phyloP scores from a whole-genome alignment of 768 basidiomycete genomes.

The Mycena galopus region DNA sequence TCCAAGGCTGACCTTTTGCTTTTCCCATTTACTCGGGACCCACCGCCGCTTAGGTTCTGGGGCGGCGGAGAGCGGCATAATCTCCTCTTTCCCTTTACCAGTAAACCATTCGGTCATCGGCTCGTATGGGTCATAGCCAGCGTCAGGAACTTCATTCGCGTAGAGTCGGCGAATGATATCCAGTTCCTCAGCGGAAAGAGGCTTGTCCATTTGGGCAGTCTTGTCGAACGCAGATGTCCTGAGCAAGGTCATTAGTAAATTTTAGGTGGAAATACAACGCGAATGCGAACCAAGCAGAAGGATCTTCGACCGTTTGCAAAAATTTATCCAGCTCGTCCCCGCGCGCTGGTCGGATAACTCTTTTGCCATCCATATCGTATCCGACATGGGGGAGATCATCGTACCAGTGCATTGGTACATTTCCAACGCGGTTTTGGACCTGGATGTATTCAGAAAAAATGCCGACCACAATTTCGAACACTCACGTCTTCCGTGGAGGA shows the following conservation, averaged over 20 bases:
- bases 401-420: slow-evolving; percentile 98
- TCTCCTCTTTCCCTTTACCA: slow-evolving; percentile 92
- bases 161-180: slow-evolving; percentile 96
- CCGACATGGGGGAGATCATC: slow-evolving; percentile 99
- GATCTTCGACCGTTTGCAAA: slow-evolving; percentile 92
- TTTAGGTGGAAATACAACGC: background rate
- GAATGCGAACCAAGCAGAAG: slow-evolving; percentile 80
- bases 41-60: slow-evolving; percentile 97
- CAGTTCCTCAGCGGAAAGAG: slow-evolving; percentile 89
- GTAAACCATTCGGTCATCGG: slow-evolving; percentile 98
- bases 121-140: slow-evolving; percentile 91
- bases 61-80: slow-evolving; percentile 92
- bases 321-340: slow-evolving; percentile 99
- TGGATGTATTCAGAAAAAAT: slow-evolving; percentile 48
- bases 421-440: slow-evolving; percentile 95
- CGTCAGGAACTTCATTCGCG: slow-evolving; percentile 91
- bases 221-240: slow-evolving; percentile 97
- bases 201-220: slow-evolving; percentile 85
- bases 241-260: slow-evolving; percentile 4
- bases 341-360: slow-evolving; percentile 91
- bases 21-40: slow-evolving; percentile 99
- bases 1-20: slow-evolving; percentile 82
- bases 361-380: slow-evolving; percentile 95
- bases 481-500: slow-evolving; percentile 93
- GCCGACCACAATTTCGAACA: slow-evolving; percentile 31